A percentile compares a stretch with the other conserved stretches of the same genome.
phyloP scores from a whole-genome alignment of 177 flowering plant genomes.

The Vitis hybrid region DNA sequence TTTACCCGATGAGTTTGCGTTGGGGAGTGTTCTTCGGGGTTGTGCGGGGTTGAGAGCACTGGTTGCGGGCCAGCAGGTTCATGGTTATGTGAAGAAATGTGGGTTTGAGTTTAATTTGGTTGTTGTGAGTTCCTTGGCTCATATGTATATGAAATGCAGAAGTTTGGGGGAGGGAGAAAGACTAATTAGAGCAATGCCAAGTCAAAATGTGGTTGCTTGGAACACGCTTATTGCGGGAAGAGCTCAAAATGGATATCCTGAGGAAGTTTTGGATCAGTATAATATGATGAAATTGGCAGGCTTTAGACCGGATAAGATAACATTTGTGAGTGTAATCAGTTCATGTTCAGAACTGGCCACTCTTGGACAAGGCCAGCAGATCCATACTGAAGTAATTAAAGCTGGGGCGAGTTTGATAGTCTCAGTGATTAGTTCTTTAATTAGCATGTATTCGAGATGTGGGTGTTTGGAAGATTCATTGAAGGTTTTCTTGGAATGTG shows the following conservation, averaged over 20 bases:
- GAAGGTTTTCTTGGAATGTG: constrained; percentile 47
- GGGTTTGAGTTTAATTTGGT: constrained; percentile 58
- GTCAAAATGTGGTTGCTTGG: constrained; percentile 61
- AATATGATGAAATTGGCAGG: constrained; percentile 64
- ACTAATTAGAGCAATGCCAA: constrained; percentile 56
- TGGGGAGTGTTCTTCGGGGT: constrained; percentile 76
- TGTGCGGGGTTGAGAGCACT: constrained; percentile 64
- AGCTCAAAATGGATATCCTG: constrained; percentile 70
- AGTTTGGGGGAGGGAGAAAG: constrained; percentile 60
- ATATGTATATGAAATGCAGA: constrained; percentile 84
- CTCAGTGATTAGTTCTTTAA: constrained; percentile 55
- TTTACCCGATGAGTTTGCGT: constrained; percentile 62
- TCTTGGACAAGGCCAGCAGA: constrained; percentile 78
- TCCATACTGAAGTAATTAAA: constrained; percentile 76
- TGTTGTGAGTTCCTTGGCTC: constrained; percentile 79
- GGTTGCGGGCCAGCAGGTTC: constrained; percentile 58
- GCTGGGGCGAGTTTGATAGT: constrained; percentile 46
- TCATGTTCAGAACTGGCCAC: constrained; percentile 82
- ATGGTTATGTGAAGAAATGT: constrained; percentile 50
- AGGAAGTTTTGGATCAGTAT: constrained; percentile 64
- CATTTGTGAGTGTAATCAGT: constrained; percentile 73
- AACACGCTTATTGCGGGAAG: constrained; percentile 82
- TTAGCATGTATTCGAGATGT: constrained; percentile 86
- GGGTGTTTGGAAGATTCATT: constrained; percentile 73
- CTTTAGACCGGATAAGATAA: constrained; percentile 66